Evolutionary conservation across 495 filamentous ascomycete genomes (phyloP).

Genomic region (Jackrogersella multiformis): DNA sequence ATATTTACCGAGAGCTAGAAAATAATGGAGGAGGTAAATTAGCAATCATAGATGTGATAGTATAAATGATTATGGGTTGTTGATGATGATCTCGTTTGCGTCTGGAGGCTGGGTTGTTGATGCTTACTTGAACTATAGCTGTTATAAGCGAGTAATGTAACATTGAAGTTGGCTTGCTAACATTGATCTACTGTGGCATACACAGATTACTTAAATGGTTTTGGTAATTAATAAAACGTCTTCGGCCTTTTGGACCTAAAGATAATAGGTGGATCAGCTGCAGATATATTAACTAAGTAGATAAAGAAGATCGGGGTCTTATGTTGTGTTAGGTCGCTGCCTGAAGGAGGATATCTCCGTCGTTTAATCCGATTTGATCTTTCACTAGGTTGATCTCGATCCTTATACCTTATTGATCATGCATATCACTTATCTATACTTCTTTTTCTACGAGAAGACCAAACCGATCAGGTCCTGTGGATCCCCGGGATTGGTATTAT

Average conservation of each 20-base stretch:
- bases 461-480: neutral
- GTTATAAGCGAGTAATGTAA: too few relatives aligned
- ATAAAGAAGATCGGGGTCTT: neutral
- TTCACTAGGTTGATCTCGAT: constrained; percentile 4
- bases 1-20: too few relatives aligned
- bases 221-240: neutral
- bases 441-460: neutral
- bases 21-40: too few relatives aligned
- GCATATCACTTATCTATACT: neutral
- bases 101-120: too few relatives aligned
- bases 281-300: neutral
- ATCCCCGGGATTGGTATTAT: neutral
- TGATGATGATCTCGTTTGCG: too few relatives aligned
- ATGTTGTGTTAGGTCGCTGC: neutral
- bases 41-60: too few relatives aligned
- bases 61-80: too few relatives aligned
- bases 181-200: too few relatives aligned
- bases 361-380: constrained; percentile 1
- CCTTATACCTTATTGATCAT: neutral
- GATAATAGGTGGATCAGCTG: too few relatives aligned
- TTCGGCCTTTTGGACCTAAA: neutral
- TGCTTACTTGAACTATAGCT: too few relatives aligned
- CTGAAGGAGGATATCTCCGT: neutral
- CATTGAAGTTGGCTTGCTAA: too few relatives aligned
- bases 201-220: too few relatives aligned